phyloP scores from a whole-genome alignment of 768 basidiomycete species.

The Brasilioporus rufonigricans region DNA sequence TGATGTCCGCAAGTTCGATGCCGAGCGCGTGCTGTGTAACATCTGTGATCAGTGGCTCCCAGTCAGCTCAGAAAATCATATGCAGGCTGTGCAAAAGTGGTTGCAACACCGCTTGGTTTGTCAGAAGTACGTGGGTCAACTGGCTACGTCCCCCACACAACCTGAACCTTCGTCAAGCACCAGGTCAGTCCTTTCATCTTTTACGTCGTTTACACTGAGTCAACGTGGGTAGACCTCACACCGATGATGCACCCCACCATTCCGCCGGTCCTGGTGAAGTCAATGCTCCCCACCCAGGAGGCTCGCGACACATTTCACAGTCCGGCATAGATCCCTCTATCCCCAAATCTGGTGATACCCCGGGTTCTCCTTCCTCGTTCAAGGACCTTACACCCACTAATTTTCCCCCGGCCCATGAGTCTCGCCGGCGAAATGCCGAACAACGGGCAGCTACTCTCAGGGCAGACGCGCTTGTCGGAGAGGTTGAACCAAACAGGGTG shows the following conservation, averaged over 20 bases:
- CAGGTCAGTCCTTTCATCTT: constrained; percentile 16
- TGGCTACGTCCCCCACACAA: constrained; percentile 8
- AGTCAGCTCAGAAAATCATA: constrained; percentile 58
- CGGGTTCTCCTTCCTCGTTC: constrained; percentile 40
- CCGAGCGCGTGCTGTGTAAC: constrained; percentile 67
- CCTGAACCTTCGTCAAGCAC: constrained; percentile 24
- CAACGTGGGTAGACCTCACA: constrained; percentile 4
- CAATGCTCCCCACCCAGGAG: constrained; percentile 20
- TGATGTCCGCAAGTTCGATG: constrained; percentile 71
- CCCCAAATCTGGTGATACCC: constrained; percentile 17
- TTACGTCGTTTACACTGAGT: neutral
- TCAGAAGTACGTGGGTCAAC: constrained; percentile 33
- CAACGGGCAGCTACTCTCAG: constrained; percentile 72
- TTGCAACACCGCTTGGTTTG: constrained; percentile 58
- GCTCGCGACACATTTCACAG: constrained; percentile 19
- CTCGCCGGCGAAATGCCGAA: constrained; percentile 73
- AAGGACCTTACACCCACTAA: constrained; percentile 58
- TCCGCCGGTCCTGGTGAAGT: constrained; percentile 27
- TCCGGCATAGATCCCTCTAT: constrained; percentile 5
- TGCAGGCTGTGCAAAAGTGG: constrained; percentile 64
- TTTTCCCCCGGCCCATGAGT: constrained; percentile 59
- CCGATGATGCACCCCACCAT: constrained; percentile 30
- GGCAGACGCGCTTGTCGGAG: constrained; percentile 60
- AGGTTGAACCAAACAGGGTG: constrained; percentile 72
- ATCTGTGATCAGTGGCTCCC: constrained; percentile 68